Evolutionary conservation across 192 early-diverging fungal genomes (phyloP).

Genomic region (Entrophospora sp.): DNA sequence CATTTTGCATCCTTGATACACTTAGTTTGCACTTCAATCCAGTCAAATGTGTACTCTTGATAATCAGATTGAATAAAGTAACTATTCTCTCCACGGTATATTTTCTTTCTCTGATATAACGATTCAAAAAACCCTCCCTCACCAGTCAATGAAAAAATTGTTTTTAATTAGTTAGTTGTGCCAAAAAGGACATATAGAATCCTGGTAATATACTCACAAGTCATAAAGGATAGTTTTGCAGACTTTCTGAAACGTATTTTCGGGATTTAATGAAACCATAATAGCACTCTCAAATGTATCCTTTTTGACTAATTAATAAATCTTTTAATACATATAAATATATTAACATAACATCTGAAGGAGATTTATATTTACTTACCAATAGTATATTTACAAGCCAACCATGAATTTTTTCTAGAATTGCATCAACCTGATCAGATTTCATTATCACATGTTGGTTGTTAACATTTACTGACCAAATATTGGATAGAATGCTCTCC

Average conservation of each 20-base stretch:
- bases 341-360: background rate
- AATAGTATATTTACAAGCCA: slow-evolving; percentile 11
- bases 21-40: background rate
- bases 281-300: background rate
- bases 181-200: background rate
- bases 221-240: slow-evolving; percentile 9
- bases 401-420: background rate
- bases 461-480: slow-evolving; percentile 7
- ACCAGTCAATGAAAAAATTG: slow-evolving; percentile 7
- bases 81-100: slow-evolving; percentile 14
- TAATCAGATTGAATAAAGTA: slow-evolving; percentile 12
- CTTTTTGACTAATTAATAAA: slow-evolving; percentile 15
- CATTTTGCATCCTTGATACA: background rate
- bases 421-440: background rate
- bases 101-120: slow-evolving; percentile 1
- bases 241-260: background rate
- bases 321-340: background rate
- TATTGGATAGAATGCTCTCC: background rate
- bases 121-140: background rate
- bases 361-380: slow-evolving; percentile 7
- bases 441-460: slow-evolving; percentile 12
- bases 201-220: background rate
- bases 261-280: background rate
- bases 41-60: slow-evolving; percentile 2
- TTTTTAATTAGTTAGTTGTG: slow-evolving; percentile 8